phyloP scores from a whole-genome alignment of 2,329 filamentous ascomycete genomes.

The Xylaria sp. region DNA sequence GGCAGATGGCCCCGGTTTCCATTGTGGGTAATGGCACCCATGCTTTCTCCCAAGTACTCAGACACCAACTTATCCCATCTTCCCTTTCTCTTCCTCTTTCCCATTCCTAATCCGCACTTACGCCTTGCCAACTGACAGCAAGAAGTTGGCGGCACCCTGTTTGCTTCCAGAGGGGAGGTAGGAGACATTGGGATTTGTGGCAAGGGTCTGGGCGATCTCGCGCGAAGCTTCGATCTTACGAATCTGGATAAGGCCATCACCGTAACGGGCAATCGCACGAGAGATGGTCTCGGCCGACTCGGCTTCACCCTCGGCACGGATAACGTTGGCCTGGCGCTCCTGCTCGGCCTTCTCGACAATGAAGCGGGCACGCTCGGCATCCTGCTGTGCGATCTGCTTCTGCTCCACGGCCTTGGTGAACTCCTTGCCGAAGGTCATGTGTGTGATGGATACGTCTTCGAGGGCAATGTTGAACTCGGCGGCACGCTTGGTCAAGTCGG shows the following conservation, averaged over 20 bases:
- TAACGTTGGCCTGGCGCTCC: conserved; percentile 97
- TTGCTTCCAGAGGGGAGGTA: conserved; percentile 75
- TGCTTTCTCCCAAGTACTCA: neutral
- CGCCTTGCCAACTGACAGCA: conserved; percentile 48
- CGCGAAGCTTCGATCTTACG: conserved; percentile 93
- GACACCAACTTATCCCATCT: neutral
- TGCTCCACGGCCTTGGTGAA: conserved; percentile 99
- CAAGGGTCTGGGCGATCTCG: conserved; percentile 88
- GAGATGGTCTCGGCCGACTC: conserved; percentile 94
- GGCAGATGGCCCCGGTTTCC: conserved; percentile 1
- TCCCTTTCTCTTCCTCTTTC: neutral
- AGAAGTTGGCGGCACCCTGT: conserved; percentile 49
- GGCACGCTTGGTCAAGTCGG: conserved; percentile 86
- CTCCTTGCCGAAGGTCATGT: conserved; percentile 99
- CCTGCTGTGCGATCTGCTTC: conserved; percentile 99
- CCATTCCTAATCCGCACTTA: conserved; percentile 22
- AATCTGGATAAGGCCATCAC: conserved; percentile 92
- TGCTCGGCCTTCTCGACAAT: conserved; percentile 99
- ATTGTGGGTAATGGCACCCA: neutral
- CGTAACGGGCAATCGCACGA: conserved; percentile 86
- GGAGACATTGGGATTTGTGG: conserved; percentile 88
- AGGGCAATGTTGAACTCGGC: conserved; percentile 98
- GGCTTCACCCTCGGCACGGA: conserved; percentile 94
- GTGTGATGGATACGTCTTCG: conserved; percentile 97
- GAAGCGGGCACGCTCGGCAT: conserved; percentile 93